phyloP scores from a whole-genome alignment of 495 filamentous ascomycete species.

The Lepraria neglecta region DNA sequence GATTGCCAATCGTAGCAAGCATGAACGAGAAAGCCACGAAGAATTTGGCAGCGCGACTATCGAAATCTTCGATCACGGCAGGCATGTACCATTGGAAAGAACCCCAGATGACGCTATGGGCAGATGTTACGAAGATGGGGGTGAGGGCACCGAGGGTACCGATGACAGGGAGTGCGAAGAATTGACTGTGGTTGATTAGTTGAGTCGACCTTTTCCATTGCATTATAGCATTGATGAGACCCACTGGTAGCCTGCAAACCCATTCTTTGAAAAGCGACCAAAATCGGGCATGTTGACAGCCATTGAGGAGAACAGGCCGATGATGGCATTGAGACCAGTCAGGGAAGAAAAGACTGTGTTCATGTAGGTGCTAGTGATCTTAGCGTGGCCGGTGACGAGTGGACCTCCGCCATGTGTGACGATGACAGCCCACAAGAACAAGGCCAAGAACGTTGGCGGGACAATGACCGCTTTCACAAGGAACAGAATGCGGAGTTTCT shows the following conservation, averaged over 20 bases:
- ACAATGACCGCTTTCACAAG: constrained; percentile 51
- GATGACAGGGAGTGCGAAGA: constrained; percentile 53
- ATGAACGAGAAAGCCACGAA: constrained; percentile 47
- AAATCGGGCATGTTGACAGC: constrained; percentile 56
- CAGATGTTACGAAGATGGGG: constrained; percentile 48
- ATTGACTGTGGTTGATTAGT: constrained; percentile 31
- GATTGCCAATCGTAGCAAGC: constrained; percentile 52
- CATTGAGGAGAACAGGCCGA: constrained; percentile 41
- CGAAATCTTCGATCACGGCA: constrained; percentile 42
- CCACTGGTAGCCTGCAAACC: constrained; percentile 45
- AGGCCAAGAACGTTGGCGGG: constrained; percentile 47
- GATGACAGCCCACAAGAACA: constrained; percentile 48
- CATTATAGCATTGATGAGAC: background rate
- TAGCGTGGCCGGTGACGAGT: constrained; percentile 28
- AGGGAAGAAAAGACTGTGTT: constrained; percentile 37
- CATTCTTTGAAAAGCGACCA: constrained; percentile 48
- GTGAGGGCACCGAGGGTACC: constrained; percentile 49
- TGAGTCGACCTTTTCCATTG: background rate
- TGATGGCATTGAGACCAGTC: constrained; percentile 42
- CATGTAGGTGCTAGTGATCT: constrained; percentile 39
- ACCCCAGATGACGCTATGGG: constrained; percentile 48
- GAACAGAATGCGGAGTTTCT: constrained; percentile 53
- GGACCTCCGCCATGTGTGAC: constrained; percentile 40
- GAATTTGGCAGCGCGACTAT: constrained; percentile 50
- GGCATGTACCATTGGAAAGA: constrained; percentile 52